These are phyloP conservation scores for Afroboletus lepidellus DNA, from an alignment of 1,284 basidiomycete genomes.

Conservation along the genomic window DNA sequence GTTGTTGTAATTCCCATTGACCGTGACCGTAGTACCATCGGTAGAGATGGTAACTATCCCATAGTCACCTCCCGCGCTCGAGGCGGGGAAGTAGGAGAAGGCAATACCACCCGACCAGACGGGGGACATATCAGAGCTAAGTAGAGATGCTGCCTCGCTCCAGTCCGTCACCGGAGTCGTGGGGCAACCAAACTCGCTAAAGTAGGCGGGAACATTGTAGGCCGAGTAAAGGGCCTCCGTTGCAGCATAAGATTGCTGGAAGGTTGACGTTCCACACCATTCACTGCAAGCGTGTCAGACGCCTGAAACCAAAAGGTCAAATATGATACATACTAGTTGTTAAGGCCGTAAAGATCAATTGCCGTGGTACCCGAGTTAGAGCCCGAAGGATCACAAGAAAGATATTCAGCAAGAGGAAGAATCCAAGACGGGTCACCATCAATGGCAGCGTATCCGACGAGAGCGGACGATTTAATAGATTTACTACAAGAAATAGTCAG, in stretches of 20 bases:
- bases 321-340: slow-evolving; percentile 61
- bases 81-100: slow-evolving; percentile 84
- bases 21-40: slow-evolving; percentile 61
- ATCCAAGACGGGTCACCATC: slow-evolving; percentile 71
- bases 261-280: slow-evolving; percentile 77
- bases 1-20: slow-evolving; percentile 65
- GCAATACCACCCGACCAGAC: slow-evolving; percentile 89
- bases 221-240: slow-evolving; percentile 57
- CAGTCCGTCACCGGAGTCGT: slow-evolving; percentile 66
- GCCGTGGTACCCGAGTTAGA: slow-evolving; percentile 56
- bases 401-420: slow-evolving; percentile 72
- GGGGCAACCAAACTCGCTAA: slow-evolving; percentile 88
- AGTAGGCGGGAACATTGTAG: slow-evolving; percentile 83
- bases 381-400: slow-evolving; percentile 70
- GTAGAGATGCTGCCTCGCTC: slow-evolving; percentile 79
- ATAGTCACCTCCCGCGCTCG: slow-evolving; percentile 64
- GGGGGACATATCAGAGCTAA: slow-evolving; percentile 67
- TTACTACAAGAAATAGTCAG: slow-evolving; percentile 38
- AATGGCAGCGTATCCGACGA: slow-evolving; percentile 86
- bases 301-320: slow-evolving; percentile 3
- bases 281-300: slow-evolving; percentile 42
- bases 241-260: slow-evolving; percentile 52
- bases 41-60: slow-evolving; percentile 78
- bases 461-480: slow-evolving; percentile 64
- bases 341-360: slow-evolving; percentile 85